Percentiles rank a stretch among this genome's conserved stretches.
Evolutionary conservation across 2,329 filamentous ascomycete genomes (phyloP).

Genomic region (Epichloe hybrida): DNA sequence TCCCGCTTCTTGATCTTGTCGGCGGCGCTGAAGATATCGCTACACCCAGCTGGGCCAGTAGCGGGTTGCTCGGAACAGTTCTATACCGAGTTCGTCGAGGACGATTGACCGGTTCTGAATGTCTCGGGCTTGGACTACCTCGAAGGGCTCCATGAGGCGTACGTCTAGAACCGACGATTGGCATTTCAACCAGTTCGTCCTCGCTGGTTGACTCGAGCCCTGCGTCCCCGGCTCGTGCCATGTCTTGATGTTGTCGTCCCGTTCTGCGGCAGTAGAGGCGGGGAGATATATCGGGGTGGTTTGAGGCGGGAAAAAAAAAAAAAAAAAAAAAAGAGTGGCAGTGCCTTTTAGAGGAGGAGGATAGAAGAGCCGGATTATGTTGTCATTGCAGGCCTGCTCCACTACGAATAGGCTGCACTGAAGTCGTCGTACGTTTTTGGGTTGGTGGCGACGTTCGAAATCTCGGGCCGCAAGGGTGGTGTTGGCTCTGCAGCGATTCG

Average conservation of each 20-base stretch:
- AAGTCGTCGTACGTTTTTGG: background rate
- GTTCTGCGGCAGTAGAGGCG: background rate
- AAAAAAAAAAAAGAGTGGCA: background rate
- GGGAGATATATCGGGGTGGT: background rate
- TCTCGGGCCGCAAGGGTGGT: background rate
- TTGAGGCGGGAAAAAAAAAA: background rate
- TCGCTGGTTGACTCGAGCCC: conserved; percentile 9
- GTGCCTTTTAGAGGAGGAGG: background rate
- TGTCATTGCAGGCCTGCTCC: background rate
- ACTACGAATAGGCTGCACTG: background rate
- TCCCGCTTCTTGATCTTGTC: background rate
- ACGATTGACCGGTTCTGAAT: background rate
- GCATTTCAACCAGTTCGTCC: conserved; percentile 23
- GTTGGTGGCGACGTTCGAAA: background rate
- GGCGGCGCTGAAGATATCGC: background rate
- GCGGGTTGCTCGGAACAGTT: background rate
- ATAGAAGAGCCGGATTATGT: background rate
- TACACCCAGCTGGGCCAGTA: background rate
- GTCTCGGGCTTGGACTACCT: background rate
- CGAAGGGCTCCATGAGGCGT: background rate
- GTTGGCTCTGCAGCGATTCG: background rate
- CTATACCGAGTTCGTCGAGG: background rate
- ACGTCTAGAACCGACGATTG: conserved; percentile 8
- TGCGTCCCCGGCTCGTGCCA: conserved; percentile 8
- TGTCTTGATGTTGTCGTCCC: conserved; percentile 1